These are phyloP conservation scores for Echeveria elegans DNA, from an alignment of 164 flowering plant genomes.

Conservation along the genomic window DNA sequence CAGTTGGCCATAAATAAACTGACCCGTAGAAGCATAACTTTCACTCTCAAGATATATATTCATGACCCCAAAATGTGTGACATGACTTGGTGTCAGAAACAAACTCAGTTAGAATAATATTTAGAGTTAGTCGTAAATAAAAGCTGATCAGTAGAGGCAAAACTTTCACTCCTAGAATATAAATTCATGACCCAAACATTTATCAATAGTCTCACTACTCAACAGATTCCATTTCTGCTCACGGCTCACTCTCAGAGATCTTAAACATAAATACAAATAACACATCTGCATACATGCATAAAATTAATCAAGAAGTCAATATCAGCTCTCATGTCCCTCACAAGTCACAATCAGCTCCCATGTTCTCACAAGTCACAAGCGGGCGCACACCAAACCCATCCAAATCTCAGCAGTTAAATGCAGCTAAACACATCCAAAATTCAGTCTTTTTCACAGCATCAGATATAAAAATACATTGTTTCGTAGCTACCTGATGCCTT, in stretches of 20 bases:
- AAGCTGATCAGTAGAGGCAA: no score
- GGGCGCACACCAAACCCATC: not conserved
- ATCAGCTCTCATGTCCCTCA: not conserved
- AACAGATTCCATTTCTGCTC: no score
- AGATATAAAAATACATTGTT: not conserved
- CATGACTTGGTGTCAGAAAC: no score
- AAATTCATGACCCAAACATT: not conserved
- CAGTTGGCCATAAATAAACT: not conserved
- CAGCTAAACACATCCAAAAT: not conserved
- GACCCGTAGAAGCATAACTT: not conserved
- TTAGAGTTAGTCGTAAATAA: no score
- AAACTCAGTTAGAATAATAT: no score
- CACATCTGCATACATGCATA: not conserved
- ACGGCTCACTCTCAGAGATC: not conserved
- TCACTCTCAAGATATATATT: not conserved
- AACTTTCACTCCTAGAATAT: no score
- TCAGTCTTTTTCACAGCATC: not conserved
- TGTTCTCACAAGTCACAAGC: not conserved
- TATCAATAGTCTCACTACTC: no score
- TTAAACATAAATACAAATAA: not conserved
- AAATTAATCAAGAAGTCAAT: not conserved
- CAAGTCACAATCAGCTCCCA: not conserved
- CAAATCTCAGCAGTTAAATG: not conserved
- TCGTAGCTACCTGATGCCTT: conserved; percentile 59
- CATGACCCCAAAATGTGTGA: conserved; percentile 36